Base-by-base conservation (phyloP, 2,329 filamentous ascomycete species). In the Pseudopyrenochaeta lycopersici region DNA sequence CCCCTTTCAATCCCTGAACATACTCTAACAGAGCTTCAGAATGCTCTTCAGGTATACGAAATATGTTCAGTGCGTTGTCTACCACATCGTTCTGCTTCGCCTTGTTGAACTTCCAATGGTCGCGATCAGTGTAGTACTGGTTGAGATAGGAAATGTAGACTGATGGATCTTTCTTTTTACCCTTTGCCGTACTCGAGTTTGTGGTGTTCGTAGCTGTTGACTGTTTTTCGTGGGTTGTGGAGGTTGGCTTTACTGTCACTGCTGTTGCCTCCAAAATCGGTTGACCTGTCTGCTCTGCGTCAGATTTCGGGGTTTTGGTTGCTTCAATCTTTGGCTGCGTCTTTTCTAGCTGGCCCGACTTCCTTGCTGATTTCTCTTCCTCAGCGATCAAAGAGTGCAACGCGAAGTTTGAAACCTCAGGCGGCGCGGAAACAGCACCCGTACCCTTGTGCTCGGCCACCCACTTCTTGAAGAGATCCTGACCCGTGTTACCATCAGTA, bases 61-160 rank as follows among this genome's bases (percentile, higher is more conserved):
- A 85, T 60, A 87, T 78, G 63, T 90, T 87, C 72, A 96, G 91
- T 40, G 90, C 78, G 79, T 96, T 88, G 75, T 95, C 94, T 71
- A 97, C 85, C 11, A 97, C 81, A 64, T 91, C 86, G 48, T 88
- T 91, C 76, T 97, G 93, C 71, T 92, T 87, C 65, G 92, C 93
- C 79, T 97, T 97, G 80, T 96, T 96, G 81, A 97, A 98, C 76
- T 97, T 97, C 94, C 94, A 98, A 64, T 81, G 82, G 9, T 83
- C 80, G 52, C 87, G 87, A 56, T 87, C 84, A 49, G 83, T 84
- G 76, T 90, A 83, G 83, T 92, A 97, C 71, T 88, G 86, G 41
- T 82, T 82, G 39, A 97, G 84, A 73, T 97, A 97, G 47, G 85
- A 82, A 14, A 96, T 81, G 52, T 92, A 88, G 12, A 88, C 84